Evolutionary conservation across 768 basidiomycete species (phyloP).

Genomic region (Russula lepida): DNA sequence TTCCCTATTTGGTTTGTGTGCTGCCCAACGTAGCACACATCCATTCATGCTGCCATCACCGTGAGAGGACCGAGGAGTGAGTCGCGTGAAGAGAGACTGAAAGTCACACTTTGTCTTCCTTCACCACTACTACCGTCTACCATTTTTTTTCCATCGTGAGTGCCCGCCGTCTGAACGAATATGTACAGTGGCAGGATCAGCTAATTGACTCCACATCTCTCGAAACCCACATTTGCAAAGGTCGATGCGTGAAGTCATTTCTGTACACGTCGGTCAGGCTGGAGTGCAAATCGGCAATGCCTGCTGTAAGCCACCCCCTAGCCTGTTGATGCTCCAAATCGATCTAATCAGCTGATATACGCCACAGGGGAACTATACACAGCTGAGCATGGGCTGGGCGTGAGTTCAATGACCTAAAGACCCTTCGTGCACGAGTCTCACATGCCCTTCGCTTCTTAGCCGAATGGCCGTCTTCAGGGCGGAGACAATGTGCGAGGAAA

Average conservation of each 20-base stretch:
- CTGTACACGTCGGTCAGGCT: conserved; percentile 97
- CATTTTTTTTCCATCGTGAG: conserved; percentile 1
- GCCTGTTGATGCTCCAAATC: conserved; percentile 3
- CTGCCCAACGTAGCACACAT: background rate
- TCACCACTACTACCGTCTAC: background rate
- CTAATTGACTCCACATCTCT: background rate
- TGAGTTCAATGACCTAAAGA: conserved; percentile 36
- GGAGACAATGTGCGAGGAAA: conserved; percentile 52
- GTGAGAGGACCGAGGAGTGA: conserved; percentile 14
- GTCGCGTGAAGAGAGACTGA: background rate
- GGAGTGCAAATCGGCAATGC: conserved; percentile 98
- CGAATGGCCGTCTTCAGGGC: conserved; percentile 85
- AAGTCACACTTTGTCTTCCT: background rate
- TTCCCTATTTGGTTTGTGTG: background rate
- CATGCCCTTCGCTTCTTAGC: conserved; percentile 40
- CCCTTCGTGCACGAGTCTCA: background rate
- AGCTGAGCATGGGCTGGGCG: conserved; percentile 95
- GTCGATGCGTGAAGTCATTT: conserved; percentile 93
- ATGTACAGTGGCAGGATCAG: background rate
- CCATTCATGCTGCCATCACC: conserved; percentile 15
- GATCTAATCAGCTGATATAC: background rate
- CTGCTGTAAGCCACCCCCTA: conserved; percentile 66
- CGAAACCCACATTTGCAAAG: conserved; percentile 15
- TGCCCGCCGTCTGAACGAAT: background rate
- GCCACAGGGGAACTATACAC: conserved; percentile 93